Percentiles rank a stretch among this genome's conserved stretches.
Evolutionary conservation across 2,329 filamentous ascomycete species (phyloP).

Genomic region (Apiospora arundinis): DNA sequence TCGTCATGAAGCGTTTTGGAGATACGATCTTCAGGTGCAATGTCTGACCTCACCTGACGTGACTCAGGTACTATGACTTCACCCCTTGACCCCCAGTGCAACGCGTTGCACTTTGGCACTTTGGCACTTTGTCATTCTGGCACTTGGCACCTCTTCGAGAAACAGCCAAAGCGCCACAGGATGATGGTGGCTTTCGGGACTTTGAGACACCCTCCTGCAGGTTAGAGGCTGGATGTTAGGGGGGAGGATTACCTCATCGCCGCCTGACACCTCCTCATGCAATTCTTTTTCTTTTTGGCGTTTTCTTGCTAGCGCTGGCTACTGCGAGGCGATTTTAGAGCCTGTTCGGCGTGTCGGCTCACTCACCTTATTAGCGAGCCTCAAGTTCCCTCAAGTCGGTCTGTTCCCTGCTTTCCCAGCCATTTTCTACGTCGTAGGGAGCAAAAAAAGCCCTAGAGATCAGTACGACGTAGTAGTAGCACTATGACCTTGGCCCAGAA

Average conservation of each 20-base stretch:
- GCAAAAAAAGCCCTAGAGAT: neutral
- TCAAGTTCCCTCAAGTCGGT: neutral
- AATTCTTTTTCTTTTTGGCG: neutral
- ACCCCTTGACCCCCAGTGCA: neutral
- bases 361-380: conserved; percentile 4
- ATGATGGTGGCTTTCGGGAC: neutral
- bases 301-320: neutral
- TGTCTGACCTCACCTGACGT: neutral
- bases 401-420: conserved; percentile 4
- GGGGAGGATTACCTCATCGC: conserved; percentile 12
- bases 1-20: neutral
- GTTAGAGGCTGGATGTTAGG: neutral
- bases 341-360: neutral
- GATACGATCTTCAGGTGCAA: neutral
- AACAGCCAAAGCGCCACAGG: neutral
- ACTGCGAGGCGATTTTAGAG: conserved; percentile 10
- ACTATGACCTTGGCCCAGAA: neutral
- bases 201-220: neutral
- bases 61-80: conserved; percentile 1
- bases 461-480: too few species aligned
- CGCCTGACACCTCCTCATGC: neutral
- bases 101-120: neutral
- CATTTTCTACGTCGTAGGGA: neutral
- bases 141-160: neutral
- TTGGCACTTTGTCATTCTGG: neutral